Conservation (phyloP, 2,329 filamentous ascomycete genomes). For the Elsinoe arachidis region DNA sequence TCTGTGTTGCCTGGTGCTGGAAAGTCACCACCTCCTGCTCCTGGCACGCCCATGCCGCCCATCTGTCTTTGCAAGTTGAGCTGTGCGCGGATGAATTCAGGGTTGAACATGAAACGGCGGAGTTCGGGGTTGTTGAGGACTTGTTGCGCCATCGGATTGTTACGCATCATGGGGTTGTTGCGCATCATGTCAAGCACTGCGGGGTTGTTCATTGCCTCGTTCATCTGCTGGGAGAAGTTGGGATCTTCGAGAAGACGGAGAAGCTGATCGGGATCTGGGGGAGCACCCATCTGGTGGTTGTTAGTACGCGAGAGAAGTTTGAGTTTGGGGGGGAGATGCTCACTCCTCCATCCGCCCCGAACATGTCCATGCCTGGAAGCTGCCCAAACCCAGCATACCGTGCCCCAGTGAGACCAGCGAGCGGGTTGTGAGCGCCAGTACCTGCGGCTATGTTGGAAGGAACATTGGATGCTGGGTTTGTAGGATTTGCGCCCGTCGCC, state of each 20-base stretch:
- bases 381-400: conserved; percentile 88
- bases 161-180: conserved; percentile 62
- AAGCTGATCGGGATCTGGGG: conserved; percentile 71
- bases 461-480: conserved; percentile 50
- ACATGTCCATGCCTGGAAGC: conserved; percentile 77
- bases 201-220: conserved; percentile 93
- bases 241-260: conserved; percentile 82
- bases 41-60: conserved; percentile 39
- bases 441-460: conserved; percentile 73
- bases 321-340: conserved; percentile 33
- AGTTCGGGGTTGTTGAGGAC: conserved; percentile 84
- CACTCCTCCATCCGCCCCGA: conserved; percentile 90
- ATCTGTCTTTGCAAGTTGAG: conserved; percentile 68
- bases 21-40: conserved; percentile 51
- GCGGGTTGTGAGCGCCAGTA: conserved; percentile 70
- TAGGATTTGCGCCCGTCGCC: conserved; percentile 21
- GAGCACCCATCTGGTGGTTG: conserved; percentile 72
- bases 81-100: conserved; percentile 71
- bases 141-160: conserved; percentile 79
- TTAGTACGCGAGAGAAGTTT: conserved; percentile 18
- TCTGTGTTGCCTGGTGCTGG: conserved; percentile 89
- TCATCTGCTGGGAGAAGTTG: conserved; percentile 76
- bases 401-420: conserved; percentile 84
- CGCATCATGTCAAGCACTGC: conserved; percentile 75
- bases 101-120: conserved; percentile 87